A percentile compares a stretch with the other conserved stretches of the same genome.
Evolutionary conservation across 352 stramenopile species (phyloP).

Genomic region (Pythium dissotocum): DNA sequence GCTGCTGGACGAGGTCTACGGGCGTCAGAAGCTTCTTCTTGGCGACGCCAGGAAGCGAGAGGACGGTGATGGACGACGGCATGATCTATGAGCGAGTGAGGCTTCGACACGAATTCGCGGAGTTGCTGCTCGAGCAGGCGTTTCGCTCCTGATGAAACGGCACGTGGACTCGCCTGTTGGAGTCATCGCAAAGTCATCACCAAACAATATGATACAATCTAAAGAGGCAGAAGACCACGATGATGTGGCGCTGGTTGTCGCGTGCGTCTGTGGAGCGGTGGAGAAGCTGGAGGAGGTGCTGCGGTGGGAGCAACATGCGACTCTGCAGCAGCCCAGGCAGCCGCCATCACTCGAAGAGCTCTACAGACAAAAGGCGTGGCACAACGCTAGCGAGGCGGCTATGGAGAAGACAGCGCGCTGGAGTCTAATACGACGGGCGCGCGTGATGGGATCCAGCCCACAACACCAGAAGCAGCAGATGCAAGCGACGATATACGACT

Average conservation of each 20-base stretch:
- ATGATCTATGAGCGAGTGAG: not conserved
- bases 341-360: not conserved
- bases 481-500: not conserved
- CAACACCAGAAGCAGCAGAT: not conserved
- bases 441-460: not conserved
- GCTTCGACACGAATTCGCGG: not conserved
- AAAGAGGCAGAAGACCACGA: not conserved
- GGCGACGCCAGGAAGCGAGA: not conserved
- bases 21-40: slow-evolving; percentile 3
- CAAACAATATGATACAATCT: not conserved
- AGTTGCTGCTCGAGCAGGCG: not conserved
- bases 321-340: not conserved
- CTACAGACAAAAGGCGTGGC: not conserved
- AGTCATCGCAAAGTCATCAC: not conserved
- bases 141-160: not conserved
- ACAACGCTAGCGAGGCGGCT: not conserved
- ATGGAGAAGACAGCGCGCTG: not conserved
- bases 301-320: not conserved
- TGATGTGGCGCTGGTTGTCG: not conserved
- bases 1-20: not conserved
- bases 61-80: slow-evolving; percentile 22
- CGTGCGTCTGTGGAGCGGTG: not conserved
- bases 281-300: not conserved
- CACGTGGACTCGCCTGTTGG: not conserved
- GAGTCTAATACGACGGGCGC: not conserved